Evolutionary conservation across 2,329 filamentous ascomycete genomes (phyloP).

Genomic region (Cladosporium sp.): DNA sequence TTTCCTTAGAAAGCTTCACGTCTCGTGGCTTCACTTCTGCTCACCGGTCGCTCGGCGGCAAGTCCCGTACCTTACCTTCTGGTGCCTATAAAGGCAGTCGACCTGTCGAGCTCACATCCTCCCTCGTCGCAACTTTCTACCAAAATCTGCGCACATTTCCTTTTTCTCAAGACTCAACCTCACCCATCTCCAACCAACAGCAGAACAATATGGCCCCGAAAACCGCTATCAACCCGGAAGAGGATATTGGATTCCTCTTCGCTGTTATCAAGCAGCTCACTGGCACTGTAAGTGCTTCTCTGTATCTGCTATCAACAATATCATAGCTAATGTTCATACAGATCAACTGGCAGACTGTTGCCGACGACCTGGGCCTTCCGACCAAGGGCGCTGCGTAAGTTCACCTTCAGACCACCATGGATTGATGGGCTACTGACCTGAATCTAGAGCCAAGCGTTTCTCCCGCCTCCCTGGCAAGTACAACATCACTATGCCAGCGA

Average conservation of each 20-base stretch:
- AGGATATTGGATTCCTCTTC: conserved; percentile 11
- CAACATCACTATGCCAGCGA: not conserved
- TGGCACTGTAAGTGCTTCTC: not conserved
- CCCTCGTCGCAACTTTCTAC: not conserved
- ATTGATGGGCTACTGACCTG: not conserved
- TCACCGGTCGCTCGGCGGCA: not conserved
- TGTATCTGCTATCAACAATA: not conserved
- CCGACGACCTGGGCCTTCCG: conserved; percentile 14
- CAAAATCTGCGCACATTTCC: not conserved
- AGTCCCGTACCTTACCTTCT: not conserved
- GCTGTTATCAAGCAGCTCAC: conserved; percentile 1
- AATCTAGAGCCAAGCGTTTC: conserved; percentile 12
- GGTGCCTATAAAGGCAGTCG: not conserved
- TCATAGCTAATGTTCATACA: not conserved
- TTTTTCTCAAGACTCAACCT: not conserved
- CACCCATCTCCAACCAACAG: not conserved
- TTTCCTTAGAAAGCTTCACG: not conserved
- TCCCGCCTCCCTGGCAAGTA: conserved; percentile 16
- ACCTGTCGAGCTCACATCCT: not conserved
- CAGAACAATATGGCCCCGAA: not conserved
- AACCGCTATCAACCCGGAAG: not conserved
- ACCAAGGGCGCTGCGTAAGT: conserved; percentile 17
- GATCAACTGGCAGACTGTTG: conserved; percentile 17
- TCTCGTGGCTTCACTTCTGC: not conserved
- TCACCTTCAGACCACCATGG: not conserved